These are phyloP conservation scores for Phytophthora sansomeana DNA, from an alignment of 352 stramenopile species.

Conservation along the genomic window DNA sequence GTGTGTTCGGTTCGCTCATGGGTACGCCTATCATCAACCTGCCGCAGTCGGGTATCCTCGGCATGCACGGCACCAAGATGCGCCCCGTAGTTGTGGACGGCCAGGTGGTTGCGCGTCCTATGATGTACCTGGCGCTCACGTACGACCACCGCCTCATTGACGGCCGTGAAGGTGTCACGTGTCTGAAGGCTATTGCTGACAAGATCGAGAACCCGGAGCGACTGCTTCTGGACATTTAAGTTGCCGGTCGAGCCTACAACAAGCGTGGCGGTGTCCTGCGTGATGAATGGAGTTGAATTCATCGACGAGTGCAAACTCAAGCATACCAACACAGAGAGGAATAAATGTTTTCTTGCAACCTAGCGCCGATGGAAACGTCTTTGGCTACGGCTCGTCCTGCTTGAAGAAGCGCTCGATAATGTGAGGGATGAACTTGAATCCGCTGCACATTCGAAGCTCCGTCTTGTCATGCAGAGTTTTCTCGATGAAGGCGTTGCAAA, in stretches of 20 bases:
- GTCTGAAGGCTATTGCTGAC: conserved; percentile 97
- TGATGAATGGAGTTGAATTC: conserved; percentile 3
- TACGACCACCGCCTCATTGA: conserved; percentile 99
- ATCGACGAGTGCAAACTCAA: conserved; percentile 5
- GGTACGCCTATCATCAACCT: conserved; percentile 99
- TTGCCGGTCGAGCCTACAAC: not conserved
- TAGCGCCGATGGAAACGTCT: not conserved
- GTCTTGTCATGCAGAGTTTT: conserved; percentile 33
- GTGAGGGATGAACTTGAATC: conserved; percentile 39
- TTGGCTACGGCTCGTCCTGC: conserved; percentile 4
- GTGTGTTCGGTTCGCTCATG: conserved; percentile 93
- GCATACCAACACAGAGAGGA: conserved; percentile 17
- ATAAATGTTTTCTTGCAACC: conserved; percentile 24
- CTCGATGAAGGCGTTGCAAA: conserved; percentile 50
- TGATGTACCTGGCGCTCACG: conserved; percentile 99
- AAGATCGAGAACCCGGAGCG: conserved; percentile 98
- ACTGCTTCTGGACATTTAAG: conserved; percentile 96
- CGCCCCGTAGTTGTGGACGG: conserved; percentile 94
- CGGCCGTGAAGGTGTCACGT: conserved; percentile 98
- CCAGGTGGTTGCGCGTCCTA: conserved; percentile 96
- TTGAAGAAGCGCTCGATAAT: conserved; percentile 51
- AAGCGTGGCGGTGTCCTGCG: not conserved
- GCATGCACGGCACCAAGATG: conserved; percentile 99
- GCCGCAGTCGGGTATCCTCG: conserved; percentile 98
- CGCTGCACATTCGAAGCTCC: conserved; percentile 30